Percentiles rank a stretch among this genome's conserved stretches.
phyloP scores from a whole-genome alignment of 108 stramenopile genomes.

The Cyclotella kingstonii region DNA sequence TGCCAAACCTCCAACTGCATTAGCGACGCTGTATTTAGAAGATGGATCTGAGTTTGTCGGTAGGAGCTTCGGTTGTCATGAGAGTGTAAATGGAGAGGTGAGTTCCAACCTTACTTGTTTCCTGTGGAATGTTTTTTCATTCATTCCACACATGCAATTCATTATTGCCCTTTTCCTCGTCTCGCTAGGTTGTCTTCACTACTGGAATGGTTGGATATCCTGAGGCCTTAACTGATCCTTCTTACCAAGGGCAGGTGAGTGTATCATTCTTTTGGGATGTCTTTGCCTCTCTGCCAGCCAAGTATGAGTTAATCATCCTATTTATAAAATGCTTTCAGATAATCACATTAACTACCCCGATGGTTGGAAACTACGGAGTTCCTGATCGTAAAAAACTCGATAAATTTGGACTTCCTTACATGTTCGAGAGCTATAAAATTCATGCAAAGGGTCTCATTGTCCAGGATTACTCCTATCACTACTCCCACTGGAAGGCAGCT shows the following conservation, averaged over 20 bases:
- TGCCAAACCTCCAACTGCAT: conserved; percentile 59
- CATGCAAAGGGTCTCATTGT: conserved; percentile 92
- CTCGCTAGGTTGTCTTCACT: conserved; percentile 93
- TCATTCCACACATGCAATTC: not conserved
- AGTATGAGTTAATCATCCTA: too few relatives aligned
- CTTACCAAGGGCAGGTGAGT: conserved; percentile 93
- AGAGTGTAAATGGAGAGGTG: conserved; percentile 80
- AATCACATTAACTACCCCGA: conserved; percentile 90
- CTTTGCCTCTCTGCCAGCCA: not conserved
- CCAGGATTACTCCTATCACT: conserved; percentile 90
- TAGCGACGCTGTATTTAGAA: conserved; percentile 78
- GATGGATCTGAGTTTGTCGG: conserved; percentile 77
- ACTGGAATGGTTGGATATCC: conserved; percentile 99
- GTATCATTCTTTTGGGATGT: not conserved
- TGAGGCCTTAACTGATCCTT: conserved; percentile 97
- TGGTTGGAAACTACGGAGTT: conserved; percentile 99
- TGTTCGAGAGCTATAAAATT: conserved; percentile 93
- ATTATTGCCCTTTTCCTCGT: not conserved
- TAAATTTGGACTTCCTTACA: conserved; percentile 84
- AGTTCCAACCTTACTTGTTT: conserved; percentile 8
- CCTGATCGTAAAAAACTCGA: conserved; percentile 82
- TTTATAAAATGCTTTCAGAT: too few relatives aligned
- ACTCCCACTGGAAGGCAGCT: conserved; percentile 96
- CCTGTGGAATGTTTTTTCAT: not conserved
- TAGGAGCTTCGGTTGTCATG: conserved; percentile 75